Percentiles rank a stretch among this genome's conserved stretches.
phyloP scores from a whole-genome alignment of 2,329 filamentous ascomycete species.

The Ascomycota sp. region DNA sequence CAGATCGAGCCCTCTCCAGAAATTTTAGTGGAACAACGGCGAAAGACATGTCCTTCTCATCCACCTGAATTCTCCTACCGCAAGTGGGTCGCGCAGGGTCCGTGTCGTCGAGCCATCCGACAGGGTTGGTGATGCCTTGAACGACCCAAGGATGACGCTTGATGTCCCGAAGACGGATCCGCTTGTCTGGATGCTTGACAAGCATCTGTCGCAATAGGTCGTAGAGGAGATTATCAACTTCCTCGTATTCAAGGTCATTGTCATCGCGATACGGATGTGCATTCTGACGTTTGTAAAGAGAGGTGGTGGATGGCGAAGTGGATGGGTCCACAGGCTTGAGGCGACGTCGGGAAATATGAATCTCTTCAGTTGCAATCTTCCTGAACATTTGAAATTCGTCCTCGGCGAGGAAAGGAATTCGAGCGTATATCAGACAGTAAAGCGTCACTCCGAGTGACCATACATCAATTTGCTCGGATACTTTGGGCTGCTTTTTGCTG shows the following conservation, averaged over 20 bases:
- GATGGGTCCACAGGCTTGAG: constrained; percentile 51
- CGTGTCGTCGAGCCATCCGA: constrained; percentile 79
- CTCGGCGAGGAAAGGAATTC: constrained; percentile 78
- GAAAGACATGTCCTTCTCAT: constrained; percentile 68
- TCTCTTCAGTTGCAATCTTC: constrained; percentile 77
- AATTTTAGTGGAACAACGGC: constrained; percentile 80
- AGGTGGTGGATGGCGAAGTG: constrained; percentile 30
- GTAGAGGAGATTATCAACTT: constrained; percentile 55
- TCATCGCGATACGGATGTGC: constrained; percentile 50
- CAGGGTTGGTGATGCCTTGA: constrained; percentile 49
- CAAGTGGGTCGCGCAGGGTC: constrained; percentile 59
- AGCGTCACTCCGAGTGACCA: constrained; percentile 94
- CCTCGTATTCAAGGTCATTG: constrained; percentile 63
- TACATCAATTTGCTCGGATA: constrained; percentile 86
- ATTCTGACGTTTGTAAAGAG: constrained; percentile 33
- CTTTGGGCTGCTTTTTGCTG: constrained; percentile 44
- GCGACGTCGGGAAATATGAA: constrained; percentile 64
- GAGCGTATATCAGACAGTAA: constrained; percentile 84
- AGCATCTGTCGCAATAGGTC: constrained; percentile 64
- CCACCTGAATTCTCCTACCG: constrained; percentile 75
- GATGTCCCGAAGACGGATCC: constrained; percentile 76
- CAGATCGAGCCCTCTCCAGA: constrained; percentile 63
- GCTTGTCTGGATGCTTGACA: constrained; percentile 68
- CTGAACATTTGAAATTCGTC: constrained; percentile 83
- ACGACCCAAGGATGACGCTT: constrained; percentile 88